These are phyloP conservation scores for Cupressus sempervirens DNA, from an alignment of 75 land plant genomes.

Conservation along the genomic window DNA sequence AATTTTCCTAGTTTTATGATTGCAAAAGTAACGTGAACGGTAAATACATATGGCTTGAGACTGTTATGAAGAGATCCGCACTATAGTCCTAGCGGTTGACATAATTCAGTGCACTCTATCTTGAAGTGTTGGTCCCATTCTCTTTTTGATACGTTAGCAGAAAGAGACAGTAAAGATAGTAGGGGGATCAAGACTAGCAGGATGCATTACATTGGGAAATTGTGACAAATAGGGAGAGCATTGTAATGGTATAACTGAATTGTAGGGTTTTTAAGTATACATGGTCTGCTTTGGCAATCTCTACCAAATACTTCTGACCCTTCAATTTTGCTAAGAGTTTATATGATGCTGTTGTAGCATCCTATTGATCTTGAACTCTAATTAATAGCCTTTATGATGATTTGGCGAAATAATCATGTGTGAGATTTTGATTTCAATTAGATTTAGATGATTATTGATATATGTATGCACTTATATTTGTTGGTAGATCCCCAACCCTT, in stretches of 20 bases:
- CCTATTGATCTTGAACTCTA: neutral
- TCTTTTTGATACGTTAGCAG: neutral
- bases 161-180: neutral
- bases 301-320: neutral
- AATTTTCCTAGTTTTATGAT: neutral
- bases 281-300: neutral
- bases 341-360: neutral
- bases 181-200: neutral
- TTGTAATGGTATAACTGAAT: neutral
- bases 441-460: too few relatives aligned
- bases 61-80: neutral
- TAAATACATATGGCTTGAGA: neutral
- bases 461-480: too few relatives aligned
- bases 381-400: neutral
- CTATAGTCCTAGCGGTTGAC: neutral
- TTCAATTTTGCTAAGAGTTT: neutral
- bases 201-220: too few relatives aligned
- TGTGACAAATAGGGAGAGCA: neutral
- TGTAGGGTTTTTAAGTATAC: neutral
- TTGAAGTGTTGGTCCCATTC: neutral
- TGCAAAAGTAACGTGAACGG: neutral
- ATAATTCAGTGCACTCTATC: neutral
- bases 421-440: too few relatives aligned
- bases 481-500: too few relatives aligned
- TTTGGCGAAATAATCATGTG: neutral